phyloP scores from a whole-genome alignment of 2,329 filamentous ascomycete genomes.

The Aspergillus piperis region DNA sequence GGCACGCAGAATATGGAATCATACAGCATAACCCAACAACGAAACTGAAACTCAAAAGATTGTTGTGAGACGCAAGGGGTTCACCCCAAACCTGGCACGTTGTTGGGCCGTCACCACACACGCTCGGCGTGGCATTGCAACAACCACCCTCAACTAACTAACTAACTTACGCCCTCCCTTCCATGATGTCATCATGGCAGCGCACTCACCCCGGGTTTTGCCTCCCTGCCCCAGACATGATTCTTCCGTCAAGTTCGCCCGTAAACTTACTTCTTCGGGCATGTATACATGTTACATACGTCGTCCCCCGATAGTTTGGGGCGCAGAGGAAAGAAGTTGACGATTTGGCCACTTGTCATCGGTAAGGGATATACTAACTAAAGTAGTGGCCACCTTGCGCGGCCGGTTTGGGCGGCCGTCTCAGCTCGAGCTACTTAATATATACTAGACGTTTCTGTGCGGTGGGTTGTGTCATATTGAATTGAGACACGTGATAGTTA shows the following conservation, averaged over 20 bases:
- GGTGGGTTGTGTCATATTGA: background rate
- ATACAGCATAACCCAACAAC: background rate
- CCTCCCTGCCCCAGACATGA: background rate
- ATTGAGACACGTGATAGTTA: background rate
- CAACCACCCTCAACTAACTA: background rate
- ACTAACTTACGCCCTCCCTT: background rate
- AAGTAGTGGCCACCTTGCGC: background rate
- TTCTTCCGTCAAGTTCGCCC: background rate
- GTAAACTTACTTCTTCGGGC: background rate
- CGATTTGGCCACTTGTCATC: background rate
- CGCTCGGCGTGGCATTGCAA: background rate
- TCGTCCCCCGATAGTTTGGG: background rate
- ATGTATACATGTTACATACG: conserved; percentile 1
- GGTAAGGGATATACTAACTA: background rate
- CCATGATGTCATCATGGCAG: background rate
- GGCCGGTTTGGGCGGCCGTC: background rate
- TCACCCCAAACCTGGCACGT: background rate
- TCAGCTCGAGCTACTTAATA: background rate
- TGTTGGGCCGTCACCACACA: background rate
- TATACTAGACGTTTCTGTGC: background rate
- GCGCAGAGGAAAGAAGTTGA: background rate
- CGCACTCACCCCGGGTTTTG: background rate
- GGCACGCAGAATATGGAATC: background rate
- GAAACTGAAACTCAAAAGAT: background rate
- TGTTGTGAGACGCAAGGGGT: background rate